Evolutionary conservation across 2,329 filamentous ascomycete species (phyloP).

Genomic region (Chaetomium sp.): DNA sequence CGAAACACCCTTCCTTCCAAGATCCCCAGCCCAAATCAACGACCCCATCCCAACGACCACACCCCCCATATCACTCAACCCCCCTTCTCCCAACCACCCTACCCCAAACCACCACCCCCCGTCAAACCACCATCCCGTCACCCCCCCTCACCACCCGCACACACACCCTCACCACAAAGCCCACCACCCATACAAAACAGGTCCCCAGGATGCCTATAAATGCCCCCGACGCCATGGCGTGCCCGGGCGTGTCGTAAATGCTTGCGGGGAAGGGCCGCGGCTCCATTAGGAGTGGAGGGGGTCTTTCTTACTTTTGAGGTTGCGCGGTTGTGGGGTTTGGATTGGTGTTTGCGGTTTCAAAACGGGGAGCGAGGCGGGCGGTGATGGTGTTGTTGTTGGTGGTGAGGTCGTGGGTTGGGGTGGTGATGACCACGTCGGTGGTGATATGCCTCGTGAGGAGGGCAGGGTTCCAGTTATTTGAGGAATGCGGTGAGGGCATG

Average conservation of each 20-base stretch:
- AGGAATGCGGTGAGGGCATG: not conserved
- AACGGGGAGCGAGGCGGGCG: no score
- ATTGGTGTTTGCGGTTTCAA: no score
- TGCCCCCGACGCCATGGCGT: conserved; percentile 13
- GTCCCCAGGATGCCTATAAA: not conserved
- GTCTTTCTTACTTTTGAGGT: no score
- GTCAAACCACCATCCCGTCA: not conserved
- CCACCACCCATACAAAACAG: not conserved
- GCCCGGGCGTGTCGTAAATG: conserved; percentile 2
- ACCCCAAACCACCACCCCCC: no score
- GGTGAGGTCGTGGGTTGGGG: not conserved
- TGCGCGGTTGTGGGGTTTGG: no score
- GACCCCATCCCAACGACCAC: no score
- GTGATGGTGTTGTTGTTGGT: not conserved
- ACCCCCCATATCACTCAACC: no score
- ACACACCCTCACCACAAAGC: not conserved
- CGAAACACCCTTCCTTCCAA: no score
- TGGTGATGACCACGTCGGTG: not conserved
- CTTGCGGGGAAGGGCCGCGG: not conserved
- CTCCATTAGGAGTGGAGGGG: no score
- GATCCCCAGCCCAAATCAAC: no score
- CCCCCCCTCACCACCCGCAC: not conserved
- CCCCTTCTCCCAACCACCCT: no score
- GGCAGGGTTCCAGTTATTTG: not conserved
- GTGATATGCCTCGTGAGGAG: not conserved